phyloP scores from a whole-genome alignment of 371 early-diverging fungal species.

The Thermomucor indicae-seudaticae region DNA sequence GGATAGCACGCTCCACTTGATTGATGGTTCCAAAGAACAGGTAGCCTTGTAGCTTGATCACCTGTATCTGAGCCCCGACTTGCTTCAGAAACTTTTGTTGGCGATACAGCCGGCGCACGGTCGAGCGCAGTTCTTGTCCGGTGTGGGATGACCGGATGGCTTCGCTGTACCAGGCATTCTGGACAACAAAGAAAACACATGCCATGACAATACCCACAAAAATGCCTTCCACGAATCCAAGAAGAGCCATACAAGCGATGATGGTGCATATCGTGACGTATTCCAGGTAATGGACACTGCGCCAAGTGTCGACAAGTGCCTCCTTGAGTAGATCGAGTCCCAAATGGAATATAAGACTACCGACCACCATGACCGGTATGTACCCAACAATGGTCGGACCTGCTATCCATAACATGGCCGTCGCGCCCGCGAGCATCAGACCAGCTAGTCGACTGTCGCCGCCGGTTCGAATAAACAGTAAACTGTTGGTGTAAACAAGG shows the following conservation, averaged over 20 bases:
- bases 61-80: conserved; percentile 83
- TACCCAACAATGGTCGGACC: conserved; percentile 86
- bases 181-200: conserved; percentile 90
- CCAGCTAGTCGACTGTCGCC: conserved; percentile 88
- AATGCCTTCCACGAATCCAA: conserved; percentile 95
- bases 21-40: conserved; percentile 95
- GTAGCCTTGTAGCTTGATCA: conserved; percentile 87
- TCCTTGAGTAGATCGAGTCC: conserved; percentile 92
- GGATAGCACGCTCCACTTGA: conserved; percentile 78
- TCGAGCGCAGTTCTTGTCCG: conserved; percentile 78
- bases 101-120: conserved; percentile 84
- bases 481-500: conserved; percentile 85
- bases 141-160: conserved; percentile 79
- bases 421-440: conserved; percentile 75
- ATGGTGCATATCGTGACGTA: conserved; percentile 87
- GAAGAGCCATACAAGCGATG: conserved; percentile 76
- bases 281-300: conserved; percentile 80
- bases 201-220: conserved; percentile 89
- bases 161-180: conserved; percentile 69
- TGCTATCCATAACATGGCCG: conserved; percentile 73
- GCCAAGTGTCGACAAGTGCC: conserved; percentile 81
- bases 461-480: conserved; percentile 89
- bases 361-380: conserved; percentile 92
- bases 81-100: conserved; percentile 83
- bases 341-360: conserved; percentile 90